Evolutionary conservation across 257 asterid species (phyloP).

Genomic region (Pogostemon cablin): DNA sequence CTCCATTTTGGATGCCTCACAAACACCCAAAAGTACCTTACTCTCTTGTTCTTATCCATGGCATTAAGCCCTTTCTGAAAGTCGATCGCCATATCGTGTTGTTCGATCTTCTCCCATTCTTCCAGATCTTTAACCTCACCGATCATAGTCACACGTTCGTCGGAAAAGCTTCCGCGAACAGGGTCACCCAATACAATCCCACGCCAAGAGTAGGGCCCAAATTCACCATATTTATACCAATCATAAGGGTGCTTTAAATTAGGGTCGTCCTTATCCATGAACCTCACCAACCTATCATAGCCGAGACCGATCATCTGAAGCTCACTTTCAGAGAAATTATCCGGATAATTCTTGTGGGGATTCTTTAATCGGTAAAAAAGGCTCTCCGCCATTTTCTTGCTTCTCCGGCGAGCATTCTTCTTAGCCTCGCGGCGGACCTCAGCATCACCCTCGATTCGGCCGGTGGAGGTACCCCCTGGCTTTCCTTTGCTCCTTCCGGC

Average conservation of each 20-base stretch:
- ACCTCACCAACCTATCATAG: slow-evolving; percentile 86
- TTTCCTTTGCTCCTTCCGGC: slow-evolving; percentile 86
- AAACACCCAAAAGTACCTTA: slow-evolving; percentile 81
- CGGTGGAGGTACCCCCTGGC: slow-evolving; percentile 56
- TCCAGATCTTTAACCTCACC: slow-evolving; percentile 83
- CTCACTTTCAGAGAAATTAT: slow-evolving; percentile 82
- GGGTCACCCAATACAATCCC: slow-evolving; percentile 97
- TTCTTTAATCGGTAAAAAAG: slow-evolving; percentile 80
- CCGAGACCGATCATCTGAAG: slow-evolving; percentile 96
- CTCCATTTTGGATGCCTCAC: slow-evolving; percentile 96
- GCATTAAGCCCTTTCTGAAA: slow-evolving; percentile 61
- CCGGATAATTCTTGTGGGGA: slow-evolving; percentile 79
- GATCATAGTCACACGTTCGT: slow-evolving; percentile 76
- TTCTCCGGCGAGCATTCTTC: slow-evolving; percentile 67
- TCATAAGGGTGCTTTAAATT: slow-evolving; percentile 91
- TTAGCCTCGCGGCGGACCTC: slow-evolving; percentile 74
- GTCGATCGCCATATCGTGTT: slow-evolving; percentile 75
- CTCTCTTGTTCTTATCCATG: slow-evolving; percentile 57
- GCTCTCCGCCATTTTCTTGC: slow-evolving; percentile 71
- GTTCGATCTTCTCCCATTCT: slow-evolving; percentile 97
- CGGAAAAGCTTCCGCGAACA: slow-evolving; percentile 69
- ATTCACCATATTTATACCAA: slow-evolving; percentile 94
- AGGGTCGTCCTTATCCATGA: slow-evolving; percentile 92
- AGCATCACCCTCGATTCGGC: slow-evolving; percentile 78
- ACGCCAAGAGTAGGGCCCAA: slow-evolving; percentile 98